Conservation (phyloP, 202 grass and related monocot genomes). For the Digitaria exilis region DNA sequence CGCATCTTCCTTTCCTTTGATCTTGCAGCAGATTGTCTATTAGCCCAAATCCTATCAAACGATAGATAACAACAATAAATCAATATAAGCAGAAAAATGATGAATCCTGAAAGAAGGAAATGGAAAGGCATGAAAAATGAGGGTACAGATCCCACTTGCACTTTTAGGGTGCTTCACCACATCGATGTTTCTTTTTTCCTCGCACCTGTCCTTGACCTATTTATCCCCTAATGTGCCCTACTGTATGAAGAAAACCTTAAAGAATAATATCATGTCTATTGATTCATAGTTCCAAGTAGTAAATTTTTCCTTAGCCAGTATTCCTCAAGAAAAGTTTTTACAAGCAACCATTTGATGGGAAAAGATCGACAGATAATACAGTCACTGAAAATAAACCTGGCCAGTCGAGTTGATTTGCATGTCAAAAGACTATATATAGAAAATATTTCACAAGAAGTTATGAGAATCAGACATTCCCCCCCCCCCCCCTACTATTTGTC, state of each 20-base stretch:
- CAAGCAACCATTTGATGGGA: not conserved
- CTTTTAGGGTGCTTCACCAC: not conserved
- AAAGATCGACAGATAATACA: not conserved
- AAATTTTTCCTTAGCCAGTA: not conserved
- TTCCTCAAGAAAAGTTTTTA: not conserved
- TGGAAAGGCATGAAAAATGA: not conserved
- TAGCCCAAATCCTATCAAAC: conserved; percentile 92
- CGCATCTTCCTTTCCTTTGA: conserved; percentile 99
- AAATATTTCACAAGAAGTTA: not conserved
- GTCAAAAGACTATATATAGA: conserved; percentile 15
- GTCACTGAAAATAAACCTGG: not conserved
- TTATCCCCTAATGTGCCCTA: conserved; percentile 4
- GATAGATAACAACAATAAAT: conserved; percentile 24
- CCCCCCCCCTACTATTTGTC: conserved; percentile 9
- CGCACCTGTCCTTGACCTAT: not conserved
- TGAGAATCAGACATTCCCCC: conserved; percentile 54
- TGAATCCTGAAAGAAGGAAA: not conserved
- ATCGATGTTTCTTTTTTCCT: not conserved
- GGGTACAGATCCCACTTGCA: not conserved
- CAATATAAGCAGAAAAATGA: conserved; percentile 25
- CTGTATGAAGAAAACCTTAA: conserved; percentile 5
- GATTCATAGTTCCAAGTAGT: not conserved
- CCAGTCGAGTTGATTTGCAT: not conserved
- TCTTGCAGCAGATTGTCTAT: conserved; percentile 97
- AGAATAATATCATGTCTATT: conserved; percentile 1